Evolutionary conservation across 2,329 filamentous ascomycete species (phyloP), one percentile per base, ranked within the genome.

Genomic region (Arthrobotrys sinensis): DNA sequence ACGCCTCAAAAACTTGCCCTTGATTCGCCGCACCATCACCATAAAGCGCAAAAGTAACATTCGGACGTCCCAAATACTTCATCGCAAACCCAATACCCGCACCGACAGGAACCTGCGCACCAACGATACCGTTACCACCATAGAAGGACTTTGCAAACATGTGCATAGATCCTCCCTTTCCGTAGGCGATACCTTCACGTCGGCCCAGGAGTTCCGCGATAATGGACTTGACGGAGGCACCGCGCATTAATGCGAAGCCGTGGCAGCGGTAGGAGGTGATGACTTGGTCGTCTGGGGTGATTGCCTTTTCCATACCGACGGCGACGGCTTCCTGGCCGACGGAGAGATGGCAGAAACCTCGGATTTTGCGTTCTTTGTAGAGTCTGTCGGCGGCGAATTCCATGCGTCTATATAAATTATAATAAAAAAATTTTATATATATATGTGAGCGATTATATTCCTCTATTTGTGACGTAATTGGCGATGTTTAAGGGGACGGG

Each of bases 291-390:
- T 91, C 87, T 86, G 93, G 94, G 83, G 90, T 93, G 84, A 99
- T 92, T 81, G 94, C 94, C 85, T 97, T 93, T 88, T 99, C 96
- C 84, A 99, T 98, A 85, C 96, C 96, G 82, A 94, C 91, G 76
- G 96, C 94, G 81, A 99, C 96, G 81, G 96, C 96, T 89, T 99
- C 96, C 87, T 99, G 96, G 80, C 96, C 96, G 77, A 92, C 97
- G 76, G 96, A 98, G 86, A 99, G 87, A 88, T 99, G 96, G 88
- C 96, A 99, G 92, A 99, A 99, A 87, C 96, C 96, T 83, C 96
- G 93, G 83, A 99, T 98, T 90, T 99, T 98, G 92, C 99, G 99
- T 89, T 98, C 96, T 89, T 99, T 99, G 93, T 99, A 99, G 84
- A 99, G 89, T 85, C 95, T 91, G 85, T 99, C 96, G 87, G 96